Percentiles rank a stretch among this genome's conserved stretches.
Evolutionary conservation across 495 filamentous ascomycete species (phyloP).

Genomic region (Podospora tetraspora): DNA sequence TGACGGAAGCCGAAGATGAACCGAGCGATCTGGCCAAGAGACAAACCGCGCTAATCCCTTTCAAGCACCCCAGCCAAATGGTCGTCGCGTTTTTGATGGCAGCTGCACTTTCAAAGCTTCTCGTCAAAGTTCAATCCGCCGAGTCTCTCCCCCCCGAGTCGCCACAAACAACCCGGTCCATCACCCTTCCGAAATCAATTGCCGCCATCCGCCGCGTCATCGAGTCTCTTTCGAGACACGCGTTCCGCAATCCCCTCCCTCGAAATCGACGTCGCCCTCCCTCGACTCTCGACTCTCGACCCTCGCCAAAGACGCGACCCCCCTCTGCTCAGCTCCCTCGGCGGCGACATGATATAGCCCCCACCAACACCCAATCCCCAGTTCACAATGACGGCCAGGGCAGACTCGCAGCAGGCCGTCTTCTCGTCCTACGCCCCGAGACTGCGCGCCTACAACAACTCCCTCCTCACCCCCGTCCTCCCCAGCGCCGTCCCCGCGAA

Average conservation of each 20-base stretch:
- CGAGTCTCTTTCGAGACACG: not conserved
- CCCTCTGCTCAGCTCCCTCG: not conserved
- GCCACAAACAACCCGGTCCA: not conserved
- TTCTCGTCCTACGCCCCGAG: conserved; percentile 89
- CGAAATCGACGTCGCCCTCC: not conserved
- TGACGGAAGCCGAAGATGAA: not conserved
- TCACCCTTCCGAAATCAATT: not conserved
- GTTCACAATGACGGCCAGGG: conserved; percentile 38
- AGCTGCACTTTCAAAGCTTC: not conserved
- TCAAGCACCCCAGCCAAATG: not conserved
- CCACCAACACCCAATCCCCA: not conserved
- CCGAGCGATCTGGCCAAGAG: not conserved
- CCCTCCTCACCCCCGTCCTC: conserved; percentile 82
- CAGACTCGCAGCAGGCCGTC: conserved; percentile 66
- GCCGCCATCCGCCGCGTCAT: not conserved
- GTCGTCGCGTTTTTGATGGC: not conserved
- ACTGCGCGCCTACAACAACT: conserved; percentile 85
- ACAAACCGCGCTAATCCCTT: not conserved
- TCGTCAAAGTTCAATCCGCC: not conserved
- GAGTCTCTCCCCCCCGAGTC: not conserved
- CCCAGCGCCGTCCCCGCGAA: conserved; percentile 58
- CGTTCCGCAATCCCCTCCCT: not conserved
- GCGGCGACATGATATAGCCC: conserved; percentile 20
- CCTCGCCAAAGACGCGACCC: not conserved
- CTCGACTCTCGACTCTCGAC: not conserved